A percentile compares a stretch with the other conserved stretches of the same genome.
phyloP scores from a whole-genome alignment of 805 yeast species.

The Lipomyces sp. region DNA sequence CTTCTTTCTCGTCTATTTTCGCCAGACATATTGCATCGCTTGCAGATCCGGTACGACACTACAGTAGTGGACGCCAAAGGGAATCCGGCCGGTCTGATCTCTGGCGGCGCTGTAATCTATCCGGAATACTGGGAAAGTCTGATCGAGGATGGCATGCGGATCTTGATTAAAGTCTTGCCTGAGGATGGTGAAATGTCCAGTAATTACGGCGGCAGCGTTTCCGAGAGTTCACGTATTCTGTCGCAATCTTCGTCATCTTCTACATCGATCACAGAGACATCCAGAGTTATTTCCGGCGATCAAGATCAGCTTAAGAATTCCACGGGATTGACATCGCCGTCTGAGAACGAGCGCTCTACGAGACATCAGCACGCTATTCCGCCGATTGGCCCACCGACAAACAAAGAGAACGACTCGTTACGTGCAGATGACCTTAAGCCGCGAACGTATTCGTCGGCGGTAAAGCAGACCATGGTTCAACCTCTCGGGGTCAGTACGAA shows the following conservation, averaged over 20 bases:
- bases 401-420: constrained; percentile 10
- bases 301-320: constrained; percentile 10
- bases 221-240: constrained; percentile 1
- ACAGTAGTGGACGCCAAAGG: constrained; percentile 31
- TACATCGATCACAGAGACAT: neutral
- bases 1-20: constrained; percentile 26
- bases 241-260: constrained; percentile 5
- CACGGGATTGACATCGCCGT: neutral
- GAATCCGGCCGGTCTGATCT: constrained; percentile 28
- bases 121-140: constrained; percentile 38
- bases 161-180: constrained; percentile 25
- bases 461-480: constrained; percentile 12
- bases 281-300: neutral
- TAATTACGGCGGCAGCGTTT: constrained; percentile 2
- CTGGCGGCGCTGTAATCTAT: constrained; percentile 34
- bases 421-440: constrained; percentile 8
- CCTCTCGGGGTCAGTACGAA: constrained; percentile 28
- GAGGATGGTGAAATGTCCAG: constrained; percentile 12
- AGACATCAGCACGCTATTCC: neutral
- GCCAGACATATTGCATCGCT: constrained; percentile 28
- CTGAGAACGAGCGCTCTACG: neutral
- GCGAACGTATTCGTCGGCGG: constrained; percentile 34
- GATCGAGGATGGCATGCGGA: constrained; percentile 35
- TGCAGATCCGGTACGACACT: constrained; percentile 36
- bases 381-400: constrained; percentile 17